phyloP scores from a whole-genome alignment of 371 early-diverging fungal genomes.

The Neoconidiobolus thromboides region DNA sequence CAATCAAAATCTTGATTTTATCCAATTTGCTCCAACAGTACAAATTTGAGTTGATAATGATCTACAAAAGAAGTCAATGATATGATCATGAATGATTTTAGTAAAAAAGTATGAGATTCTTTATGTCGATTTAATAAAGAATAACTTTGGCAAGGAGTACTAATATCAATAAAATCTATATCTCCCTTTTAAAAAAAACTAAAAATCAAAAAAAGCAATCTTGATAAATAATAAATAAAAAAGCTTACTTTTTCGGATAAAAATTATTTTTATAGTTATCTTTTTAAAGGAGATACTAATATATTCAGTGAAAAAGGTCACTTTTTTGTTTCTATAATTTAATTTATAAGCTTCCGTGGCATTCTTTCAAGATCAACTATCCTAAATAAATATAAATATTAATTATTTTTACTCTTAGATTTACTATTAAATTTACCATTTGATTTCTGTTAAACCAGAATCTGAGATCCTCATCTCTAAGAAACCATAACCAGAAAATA shows the following conservation, averaged over 20 bases:
- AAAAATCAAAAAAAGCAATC: neutral
- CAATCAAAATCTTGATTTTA: neutral
- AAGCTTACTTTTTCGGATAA: neutral
- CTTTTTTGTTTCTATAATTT: constrained; percentile 6
- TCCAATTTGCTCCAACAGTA: constrained; percentile 14
- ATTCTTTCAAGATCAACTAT: constrained; percentile 10
- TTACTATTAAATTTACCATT: constrained; percentile 9
- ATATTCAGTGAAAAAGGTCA: constrained; percentile 8
- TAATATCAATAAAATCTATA: constrained; percentile 13
- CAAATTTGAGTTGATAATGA: constrained; percentile 8
- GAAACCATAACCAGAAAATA: constrained; percentile 15
- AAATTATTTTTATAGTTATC: neutral
- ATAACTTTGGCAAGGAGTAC: constrained; percentile 16
- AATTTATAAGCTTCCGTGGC: constrained; percentile 9
- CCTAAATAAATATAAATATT: constrained; percentile 7
- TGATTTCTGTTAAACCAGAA: constrained; percentile 9
- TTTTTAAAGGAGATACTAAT: constrained; percentile 10
- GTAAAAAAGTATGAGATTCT: neutral
- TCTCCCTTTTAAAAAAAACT: constrained; percentile 8
- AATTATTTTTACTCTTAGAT: neutral
- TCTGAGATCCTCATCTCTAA: constrained; percentile 10
- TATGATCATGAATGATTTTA: constrained; percentile 11
- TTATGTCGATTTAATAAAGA: constrained; percentile 8
- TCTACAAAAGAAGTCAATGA: constrained; percentile 14
- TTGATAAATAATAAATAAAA: neutral